A percentile compares a stretch with the other conserved stretches of the same genome.
phyloP scores from a whole-genome alignment of 371 early-diverging fungal species.

The Mortierella sp. region DNA sequence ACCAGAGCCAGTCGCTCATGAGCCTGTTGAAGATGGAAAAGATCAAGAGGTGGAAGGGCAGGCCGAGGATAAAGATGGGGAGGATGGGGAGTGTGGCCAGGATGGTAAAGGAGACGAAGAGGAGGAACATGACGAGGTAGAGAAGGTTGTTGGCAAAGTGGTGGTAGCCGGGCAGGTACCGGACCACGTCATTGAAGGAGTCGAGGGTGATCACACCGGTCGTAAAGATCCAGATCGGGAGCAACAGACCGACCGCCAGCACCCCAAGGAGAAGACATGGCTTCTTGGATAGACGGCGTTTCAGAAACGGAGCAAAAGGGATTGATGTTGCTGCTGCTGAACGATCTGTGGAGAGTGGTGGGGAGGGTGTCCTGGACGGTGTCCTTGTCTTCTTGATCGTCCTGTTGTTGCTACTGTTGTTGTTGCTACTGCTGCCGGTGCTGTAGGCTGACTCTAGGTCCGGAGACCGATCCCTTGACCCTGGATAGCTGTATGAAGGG shows the following conservation, averaged over 20 bases:
- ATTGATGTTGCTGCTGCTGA: neutral
- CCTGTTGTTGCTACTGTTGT: neutral
- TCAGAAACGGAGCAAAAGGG: constrained; percentile 9
- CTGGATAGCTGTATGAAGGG: neutral
- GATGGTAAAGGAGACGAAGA: constrained; percentile 38
- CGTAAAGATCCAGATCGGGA: constrained; percentile 38
- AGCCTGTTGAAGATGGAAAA: constrained; percentile 47
- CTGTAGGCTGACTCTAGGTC: constrained; percentile 26
- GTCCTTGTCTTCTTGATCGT: constrained; percentile 31
- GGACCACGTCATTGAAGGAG: constrained; percentile 39
- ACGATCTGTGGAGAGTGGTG: constrained; percentile 18
- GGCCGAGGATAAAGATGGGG: constrained; percentile 34
- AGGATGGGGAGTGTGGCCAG: constrained; percentile 32
- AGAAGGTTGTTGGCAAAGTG: constrained; percentile 52
- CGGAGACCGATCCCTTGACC: constrained; percentile 3
- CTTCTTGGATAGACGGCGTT: constrained; percentile 22
- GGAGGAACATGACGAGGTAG: constrained; percentile 53
- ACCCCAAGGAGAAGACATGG: constrained; percentile 19
- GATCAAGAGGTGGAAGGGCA: constrained; percentile 53
- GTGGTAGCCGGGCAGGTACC: constrained; percentile 48
- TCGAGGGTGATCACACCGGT: constrained; percentile 46
- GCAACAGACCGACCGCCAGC: constrained; percentile 21
- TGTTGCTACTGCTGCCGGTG: constrained; percentile 4
- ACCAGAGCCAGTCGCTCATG: constrained; percentile 41
- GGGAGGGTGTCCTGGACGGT: constrained; percentile 18